These are phyloP conservation scores for Cutaneotrichosporon sp. DNA, from an alignment of 1,284 basidiomycete species.

Conservation along the genomic window DNA sequence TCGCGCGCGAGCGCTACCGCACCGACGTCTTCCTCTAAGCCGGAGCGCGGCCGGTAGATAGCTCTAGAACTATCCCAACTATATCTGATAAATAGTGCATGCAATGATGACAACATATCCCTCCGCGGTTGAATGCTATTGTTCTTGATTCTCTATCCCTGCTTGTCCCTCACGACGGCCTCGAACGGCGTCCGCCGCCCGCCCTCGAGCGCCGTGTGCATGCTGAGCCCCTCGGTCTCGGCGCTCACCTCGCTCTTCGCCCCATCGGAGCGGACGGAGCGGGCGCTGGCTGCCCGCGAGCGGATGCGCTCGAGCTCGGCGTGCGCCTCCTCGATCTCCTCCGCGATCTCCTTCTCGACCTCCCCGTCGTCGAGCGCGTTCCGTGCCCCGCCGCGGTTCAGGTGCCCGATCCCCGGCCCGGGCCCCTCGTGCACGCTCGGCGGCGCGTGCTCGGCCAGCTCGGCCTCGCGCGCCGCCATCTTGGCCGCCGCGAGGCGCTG, in stretches of 20 bases:
- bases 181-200: background rate
- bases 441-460: background rate
- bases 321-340: background rate
- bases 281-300: background rate
- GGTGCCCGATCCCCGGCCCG: background rate
- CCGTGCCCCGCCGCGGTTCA: background rate
- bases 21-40: constrained; percentile 37
- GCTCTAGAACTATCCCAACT: too few relatives aligned
- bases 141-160: background rate
- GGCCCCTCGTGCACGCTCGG: background rate
- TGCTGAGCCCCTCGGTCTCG: background rate
- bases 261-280: background rate
- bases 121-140: background rate
- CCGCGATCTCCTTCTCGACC: background rate
- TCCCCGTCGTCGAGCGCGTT: constrained; percentile 3
- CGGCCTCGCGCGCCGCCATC: constrained; percentile 5
- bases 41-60: background rate
- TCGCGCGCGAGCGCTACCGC: constrained; percentile 16
- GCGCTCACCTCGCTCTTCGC: background rate
- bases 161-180: background rate
- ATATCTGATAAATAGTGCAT: background rate
- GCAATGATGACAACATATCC: background rate
- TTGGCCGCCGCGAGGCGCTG: background rate
- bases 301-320: background rate
- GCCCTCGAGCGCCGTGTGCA: background rate